phyloP scores from a whole-genome alignment of 2,329 filamentous ascomycete species.

The Didymella sp. region DNA sequence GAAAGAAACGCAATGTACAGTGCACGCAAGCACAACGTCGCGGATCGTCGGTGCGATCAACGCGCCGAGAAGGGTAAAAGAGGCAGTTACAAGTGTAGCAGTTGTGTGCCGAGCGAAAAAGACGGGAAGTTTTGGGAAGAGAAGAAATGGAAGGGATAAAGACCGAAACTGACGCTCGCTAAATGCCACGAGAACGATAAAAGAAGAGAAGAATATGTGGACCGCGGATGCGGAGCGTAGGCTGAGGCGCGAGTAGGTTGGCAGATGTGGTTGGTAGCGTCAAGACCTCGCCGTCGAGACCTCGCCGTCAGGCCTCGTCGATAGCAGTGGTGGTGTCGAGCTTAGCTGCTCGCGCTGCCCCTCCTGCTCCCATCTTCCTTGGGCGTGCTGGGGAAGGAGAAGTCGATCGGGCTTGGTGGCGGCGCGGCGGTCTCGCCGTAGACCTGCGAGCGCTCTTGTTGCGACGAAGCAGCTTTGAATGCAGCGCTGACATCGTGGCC shows the following conservation, averaged over 20 bases:
- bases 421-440: constrained; percentile 51
- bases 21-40: neutral
- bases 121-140: too few relatives aligned
- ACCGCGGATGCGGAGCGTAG: too few relatives aligned
- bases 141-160: too few relatives aligned
- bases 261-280: too few relatives aligned
- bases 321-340: too few relatives aligned
- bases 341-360: constrained; percentile 22
- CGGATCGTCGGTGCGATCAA: neutral
- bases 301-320: too few relatives aligned
- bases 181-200: neutral
- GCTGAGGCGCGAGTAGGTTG: too few relatives aligned
- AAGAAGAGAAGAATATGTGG: neutral
- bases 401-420: constrained; percentile 52
- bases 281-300: too few relatives aligned
- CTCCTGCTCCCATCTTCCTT: constrained; percentile 32
- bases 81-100: too few relatives aligned
- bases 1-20: neutral
- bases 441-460: constrained; percentile 31
- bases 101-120: too few relatives aligned
- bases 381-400: constrained; percentile 47
- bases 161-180: neutral
- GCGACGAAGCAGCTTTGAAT: constrained; percentile 48
- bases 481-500: constrained; percentile 51
- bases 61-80: neutral